Evolutionary conservation across 805 yeast species (phyloP).

Genomic region (Kregervanrija fluxuum): DNA sequence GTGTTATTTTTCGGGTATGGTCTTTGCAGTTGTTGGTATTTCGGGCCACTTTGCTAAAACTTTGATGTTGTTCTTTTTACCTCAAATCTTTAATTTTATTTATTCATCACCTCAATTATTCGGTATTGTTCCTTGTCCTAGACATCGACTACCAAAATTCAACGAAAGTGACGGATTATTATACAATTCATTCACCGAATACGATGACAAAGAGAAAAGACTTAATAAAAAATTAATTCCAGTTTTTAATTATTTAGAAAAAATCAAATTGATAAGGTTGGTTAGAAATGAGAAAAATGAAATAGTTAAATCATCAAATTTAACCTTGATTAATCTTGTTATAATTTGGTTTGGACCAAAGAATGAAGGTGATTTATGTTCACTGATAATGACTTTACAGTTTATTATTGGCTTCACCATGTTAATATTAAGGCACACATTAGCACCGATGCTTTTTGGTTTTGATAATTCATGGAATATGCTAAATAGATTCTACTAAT

Average conservation of each 20-base stretch:
- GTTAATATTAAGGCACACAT: constrained; percentile 66
- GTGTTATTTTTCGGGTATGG: constrained; percentile 98
- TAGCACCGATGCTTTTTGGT: constrained; percentile 84
- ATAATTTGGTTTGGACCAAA: constrained; percentile 87
- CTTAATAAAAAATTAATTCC: constrained; percentile 21
- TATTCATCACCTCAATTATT: constrained; percentile 92
- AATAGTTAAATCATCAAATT: constrained; percentile 52
- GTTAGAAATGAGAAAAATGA: constrained; percentile 21
- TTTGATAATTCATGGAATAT: constrained; percentile 62
- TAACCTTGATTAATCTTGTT: constrained; percentile 80
- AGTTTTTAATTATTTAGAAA: constrained; percentile 40
- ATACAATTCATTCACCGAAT: constrained; percentile 59
- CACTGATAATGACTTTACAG: constrained; percentile 53
- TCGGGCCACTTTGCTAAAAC: constrained; percentile 96
- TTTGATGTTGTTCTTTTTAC: constrained; percentile 72
- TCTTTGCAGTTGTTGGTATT: constrained; percentile 93
- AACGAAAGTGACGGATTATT: constrained; percentile 60
- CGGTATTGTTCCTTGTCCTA: constrained; percentile 83
- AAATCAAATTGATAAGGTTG: constrained; percentile 41
- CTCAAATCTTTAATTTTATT: constrained; percentile 84
- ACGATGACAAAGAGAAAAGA: constrained; percentile 28
- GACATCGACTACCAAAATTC: constrained; percentile 86
- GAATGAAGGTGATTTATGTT: constrained; percentile 73
- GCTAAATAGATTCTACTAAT: constrained; percentile 23
- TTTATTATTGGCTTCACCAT: constrained; percentile 59